These are phyloP conservation scores for Prinsepia uniflora DNA, from an alignment of 306 rosid species.

Conservation along the genomic window DNA sequence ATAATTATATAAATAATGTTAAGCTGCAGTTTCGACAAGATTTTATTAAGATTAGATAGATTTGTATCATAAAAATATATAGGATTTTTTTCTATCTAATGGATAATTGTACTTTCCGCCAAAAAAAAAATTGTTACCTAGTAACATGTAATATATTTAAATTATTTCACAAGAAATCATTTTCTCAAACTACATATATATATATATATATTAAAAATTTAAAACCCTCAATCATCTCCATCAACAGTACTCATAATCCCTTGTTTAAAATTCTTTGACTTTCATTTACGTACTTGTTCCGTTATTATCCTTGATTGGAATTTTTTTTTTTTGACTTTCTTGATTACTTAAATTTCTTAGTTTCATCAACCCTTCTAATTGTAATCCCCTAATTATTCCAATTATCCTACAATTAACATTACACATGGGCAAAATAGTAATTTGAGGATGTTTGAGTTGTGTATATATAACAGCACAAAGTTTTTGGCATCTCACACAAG, in stretches of 20 bases:
- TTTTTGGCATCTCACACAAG: constrained; percentile 20
- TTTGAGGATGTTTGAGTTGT: constrained; percentile 6
- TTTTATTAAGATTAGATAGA: too few species aligned
- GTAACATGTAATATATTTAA: not conserved
- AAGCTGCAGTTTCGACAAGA: too few species aligned
- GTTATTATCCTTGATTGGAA: not conserved
- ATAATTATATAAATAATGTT: too few species aligned
- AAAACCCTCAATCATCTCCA: not conserved
- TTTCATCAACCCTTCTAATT: not conserved
- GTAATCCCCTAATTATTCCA: not conserved
- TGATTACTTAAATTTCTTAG: not conserved
- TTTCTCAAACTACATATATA: not conserved
- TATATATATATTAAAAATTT: not conserved
- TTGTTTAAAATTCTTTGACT: not conserved
- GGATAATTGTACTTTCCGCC: too few species aligned
- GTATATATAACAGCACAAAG: constrained; percentile 43
- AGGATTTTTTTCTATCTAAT: too few species aligned
- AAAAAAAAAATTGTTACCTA: too few species aligned
- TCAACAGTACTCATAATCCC: not conserved
- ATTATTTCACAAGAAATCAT: not conserved
- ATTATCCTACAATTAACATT: not conserved
- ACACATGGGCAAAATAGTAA: constrained; percentile 32
- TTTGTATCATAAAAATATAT: too few species aligned
- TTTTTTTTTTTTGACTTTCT: not conserved
- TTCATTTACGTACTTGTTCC: not conserved